A percentile compares a stretch with the other conserved stretches of the same genome.
Conservation (phyloP, 345 rosid genomes). For the Eucalyptus polyanthemos region DNA sequence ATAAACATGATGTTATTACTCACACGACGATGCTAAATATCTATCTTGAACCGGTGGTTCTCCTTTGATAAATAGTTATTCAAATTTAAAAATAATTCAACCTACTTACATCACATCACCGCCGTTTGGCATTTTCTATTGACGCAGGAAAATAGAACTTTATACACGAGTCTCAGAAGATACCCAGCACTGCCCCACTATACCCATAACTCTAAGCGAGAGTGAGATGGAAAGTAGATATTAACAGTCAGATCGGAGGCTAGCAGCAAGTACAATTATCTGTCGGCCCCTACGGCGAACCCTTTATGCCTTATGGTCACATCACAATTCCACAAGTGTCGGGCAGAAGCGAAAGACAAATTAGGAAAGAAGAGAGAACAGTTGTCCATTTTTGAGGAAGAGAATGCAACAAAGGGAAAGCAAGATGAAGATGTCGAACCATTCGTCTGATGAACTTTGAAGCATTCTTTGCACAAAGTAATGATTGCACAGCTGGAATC, state of each 20-base stretch:
- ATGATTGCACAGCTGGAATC: too few species aligned
- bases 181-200: fast-evolving
- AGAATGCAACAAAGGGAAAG: not conserved
- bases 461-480: not conserved
- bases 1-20: fast-evolving
- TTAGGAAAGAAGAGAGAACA: too few species aligned
- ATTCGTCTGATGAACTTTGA: not conserved
- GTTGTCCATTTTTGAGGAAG: not conserved
- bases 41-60: fast-evolving
- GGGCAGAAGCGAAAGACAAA: too few species aligned
- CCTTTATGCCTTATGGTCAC: fast-evolving
- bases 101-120: not conserved
- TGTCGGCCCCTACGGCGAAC: fast-evolving
- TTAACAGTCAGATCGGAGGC: too few species aligned
- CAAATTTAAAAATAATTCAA: fast-evolving
- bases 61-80: not conserved
- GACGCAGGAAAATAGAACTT: not conserved
- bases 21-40: not conserved
- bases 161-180: not conserved
- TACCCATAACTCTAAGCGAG: not conserved
- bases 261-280: too few species aligned
- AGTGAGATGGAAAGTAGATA: too few species aligned
- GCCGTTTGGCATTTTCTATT: not conserved
- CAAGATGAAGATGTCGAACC: not conserved
- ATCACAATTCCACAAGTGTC: fast-evolving